Percentiles rank a stretch among this genome's conserved stretches.
Evolutionary conservation across 352 stramenopile genomes (phyloP).

Genomic region (Detonula confervacea): DNA sequence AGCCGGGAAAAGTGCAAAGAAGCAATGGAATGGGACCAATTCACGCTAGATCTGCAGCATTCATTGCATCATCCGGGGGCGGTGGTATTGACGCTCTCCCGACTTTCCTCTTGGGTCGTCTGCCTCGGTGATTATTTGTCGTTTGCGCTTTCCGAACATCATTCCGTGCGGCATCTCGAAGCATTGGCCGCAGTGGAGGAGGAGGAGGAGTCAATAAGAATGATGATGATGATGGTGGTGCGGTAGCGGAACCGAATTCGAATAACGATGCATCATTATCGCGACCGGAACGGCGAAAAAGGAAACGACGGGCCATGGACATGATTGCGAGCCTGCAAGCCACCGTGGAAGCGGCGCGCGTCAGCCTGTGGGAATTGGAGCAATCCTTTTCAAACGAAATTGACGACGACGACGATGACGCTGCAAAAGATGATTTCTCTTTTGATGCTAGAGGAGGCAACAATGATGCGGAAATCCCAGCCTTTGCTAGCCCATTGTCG

Average conservation of each 20-base stretch:
- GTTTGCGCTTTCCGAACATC: conserved; percentile 6
- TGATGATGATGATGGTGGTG: neutral
- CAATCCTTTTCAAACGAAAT: conserved; percentile 9
- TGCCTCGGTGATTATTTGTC: conserved; percentile 18
- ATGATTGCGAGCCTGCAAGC: conserved; percentile 28
- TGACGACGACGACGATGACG: neutral
- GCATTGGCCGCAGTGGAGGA: too few relatives aligned
- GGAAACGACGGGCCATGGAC: neutral
- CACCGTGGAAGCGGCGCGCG: conserved; percentile 29
- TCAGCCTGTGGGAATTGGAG: conserved; percentile 41
- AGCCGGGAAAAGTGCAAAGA: too few relatives aligned
- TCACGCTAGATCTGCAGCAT: conserved; percentile 26
- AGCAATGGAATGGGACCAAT: conserved; percentile 33
- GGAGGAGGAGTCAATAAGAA: too few relatives aligned
- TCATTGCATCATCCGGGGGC: too few relatives aligned
- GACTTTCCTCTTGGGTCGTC: conserved; percentile 37
- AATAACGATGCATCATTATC: too few relatives aligned
- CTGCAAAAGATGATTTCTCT: neutral
- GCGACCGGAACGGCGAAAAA: neutral
- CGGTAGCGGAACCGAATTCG: too few relatives aligned
- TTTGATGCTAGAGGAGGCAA: too few relatives aligned
- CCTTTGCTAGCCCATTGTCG: too few relatives aligned
- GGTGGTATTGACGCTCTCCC: conserved; percentile 42
- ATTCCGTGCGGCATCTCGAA: neutral
- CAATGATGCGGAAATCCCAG: neutral